A percentile compares a stretch with the other conserved stretches of the same genome.
phyloP scores from a whole-genome alignment of 2,329 filamentous ascomycete species.

The Alternaria burnsii region DNA sequence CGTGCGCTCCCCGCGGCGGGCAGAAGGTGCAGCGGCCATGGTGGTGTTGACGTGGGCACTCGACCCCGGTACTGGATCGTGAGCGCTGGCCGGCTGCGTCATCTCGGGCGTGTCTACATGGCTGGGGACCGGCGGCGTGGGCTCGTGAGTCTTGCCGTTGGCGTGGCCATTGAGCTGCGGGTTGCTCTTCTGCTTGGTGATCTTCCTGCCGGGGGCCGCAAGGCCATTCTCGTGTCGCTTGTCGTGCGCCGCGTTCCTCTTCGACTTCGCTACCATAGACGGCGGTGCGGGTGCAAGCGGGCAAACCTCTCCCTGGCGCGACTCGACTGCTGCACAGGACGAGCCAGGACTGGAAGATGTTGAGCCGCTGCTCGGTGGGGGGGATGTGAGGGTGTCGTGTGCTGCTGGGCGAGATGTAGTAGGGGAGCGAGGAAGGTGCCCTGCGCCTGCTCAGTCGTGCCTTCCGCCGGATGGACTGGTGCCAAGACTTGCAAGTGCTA shows the following conservation, averaged over 20 bases:
- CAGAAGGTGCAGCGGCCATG: conserved; percentile 19
- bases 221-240: conserved; percentile 85
- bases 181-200: conserved; percentile 60
- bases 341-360: conserved; percentile 56
- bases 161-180: conserved; percentile 54
- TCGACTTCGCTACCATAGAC: conserved; percentile 60
- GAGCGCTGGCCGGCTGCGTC: conserved; percentile 43
- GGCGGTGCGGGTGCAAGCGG: conserved; percentile 41
- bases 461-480: conserved; percentile 20
- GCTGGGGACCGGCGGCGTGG: conserved; percentile 52
- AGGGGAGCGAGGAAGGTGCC: conserved; percentile 25
- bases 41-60: conserved; percentile 21
- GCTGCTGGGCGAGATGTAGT: conserved; percentile 28
- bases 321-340: conserved; percentile 55
- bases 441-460: conserved; percentile 15
- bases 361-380: conserved; percentile 42
- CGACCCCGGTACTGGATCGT: conserved; percentile 7
- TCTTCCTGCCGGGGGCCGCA: conserved; percentile 78
- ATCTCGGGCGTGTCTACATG: conserved; percentile 47
- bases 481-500: conserved; percentile 17
- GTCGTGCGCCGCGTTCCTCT: conserved; percentile 57
- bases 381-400: conserved; percentile 27
- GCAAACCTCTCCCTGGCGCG: conserved; percentile 47
- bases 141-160: conserved; percentile 52
- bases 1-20: conserved; percentile 41